Evolutionary conservation across 768 basidiomycete species (phyloP), one percentile per base, ranked within the genome.

Genomic region (Lactarius sanguifluus): DNA sequence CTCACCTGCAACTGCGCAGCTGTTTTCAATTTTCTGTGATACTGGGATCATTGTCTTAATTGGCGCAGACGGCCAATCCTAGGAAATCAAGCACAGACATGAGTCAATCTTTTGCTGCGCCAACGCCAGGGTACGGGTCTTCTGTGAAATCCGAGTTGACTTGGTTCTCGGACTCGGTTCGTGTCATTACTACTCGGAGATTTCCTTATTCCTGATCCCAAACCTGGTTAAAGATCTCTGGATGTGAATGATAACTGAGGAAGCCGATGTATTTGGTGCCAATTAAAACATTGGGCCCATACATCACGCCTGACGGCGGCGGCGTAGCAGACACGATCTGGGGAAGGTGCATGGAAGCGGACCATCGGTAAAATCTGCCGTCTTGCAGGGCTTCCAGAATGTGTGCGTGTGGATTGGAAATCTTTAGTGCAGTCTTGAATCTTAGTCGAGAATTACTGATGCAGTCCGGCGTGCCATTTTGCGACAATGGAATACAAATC

Each of bases 1-100:
- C 52, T 50, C 41, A 56, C 43, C 25, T 67, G 62, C 66, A 56
- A 25, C 43, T 67, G 66, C 66, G 66, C 66, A 67, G 62, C 62
- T 38, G 43, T 50, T 47, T 41, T 67, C 47, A 50, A 47, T 10
- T 12, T 15, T 50, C 61, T 56, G 66, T 64, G 62, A 56, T 66
- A 28, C 47, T 16, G 57, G 40, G n/a, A 41, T 54, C 41, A 32
- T 55, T 45, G 40, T 59, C 32, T 30, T 41, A 36, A n/a, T 47
- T 61, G 59, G 47, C 40, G 57, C n/a, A 28, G n/a, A 40, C 38
- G 18, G 36, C 57, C 38, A 66, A 66, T 62, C 43, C 64, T 61
- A 61, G 64, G 64, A 65, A 5, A 65, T 47, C 41, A 34, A 58
- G 57, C 23, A 62, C 32, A 18, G 61, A 23, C 23, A 58, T 54